Conservation (phyloP, 306 rosid genomes). For the Potentilla sterilis region DNA sequence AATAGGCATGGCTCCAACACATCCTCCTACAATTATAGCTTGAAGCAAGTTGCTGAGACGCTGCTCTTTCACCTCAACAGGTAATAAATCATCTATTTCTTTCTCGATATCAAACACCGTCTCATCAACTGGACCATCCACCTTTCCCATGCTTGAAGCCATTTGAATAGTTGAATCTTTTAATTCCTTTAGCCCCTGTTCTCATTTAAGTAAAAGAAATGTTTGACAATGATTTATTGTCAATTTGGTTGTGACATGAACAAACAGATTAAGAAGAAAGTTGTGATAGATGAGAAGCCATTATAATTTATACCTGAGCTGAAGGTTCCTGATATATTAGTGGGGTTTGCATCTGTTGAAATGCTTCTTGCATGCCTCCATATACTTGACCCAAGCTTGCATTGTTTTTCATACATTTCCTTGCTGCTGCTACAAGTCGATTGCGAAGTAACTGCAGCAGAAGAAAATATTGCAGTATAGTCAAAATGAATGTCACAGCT, state of each 20-base stretch:
- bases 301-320: constrained; percentile 34
- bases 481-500: constrained; percentile 2
- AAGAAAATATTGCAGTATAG: constrained; percentile 17
- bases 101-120: constrained; percentile 62
- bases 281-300: constrained; percentile 7
- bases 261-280: background rate
- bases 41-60: constrained; percentile 82
- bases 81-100: constrained; percentile 70
- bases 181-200: constrained; percentile 65
- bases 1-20: constrained; percentile 78
- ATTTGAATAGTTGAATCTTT: constrained; percentile 57
- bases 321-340: constrained; percentile 49
- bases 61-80: constrained; percentile 82
- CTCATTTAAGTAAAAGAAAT: constrained; percentile 17
- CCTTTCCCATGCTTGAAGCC: constrained; percentile 49
- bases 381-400: constrained; percentile 66
- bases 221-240: constrained; percentile 6
- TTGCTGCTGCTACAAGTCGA: constrained; percentile 54
- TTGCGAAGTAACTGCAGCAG: constrained; percentile 54
- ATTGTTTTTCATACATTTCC: constrained; percentile 47
- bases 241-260: background rate
- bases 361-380: constrained; percentile 72
- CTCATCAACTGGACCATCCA: constrained; percentile 56
- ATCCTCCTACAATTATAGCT: constrained; percentile 65
- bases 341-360: constrained; percentile 72